These are phyloP conservation scores for Podaxis sp. DNA, from an alignment of 768 basidiomycete genomes.

Conservation along the genomic window DNA sequence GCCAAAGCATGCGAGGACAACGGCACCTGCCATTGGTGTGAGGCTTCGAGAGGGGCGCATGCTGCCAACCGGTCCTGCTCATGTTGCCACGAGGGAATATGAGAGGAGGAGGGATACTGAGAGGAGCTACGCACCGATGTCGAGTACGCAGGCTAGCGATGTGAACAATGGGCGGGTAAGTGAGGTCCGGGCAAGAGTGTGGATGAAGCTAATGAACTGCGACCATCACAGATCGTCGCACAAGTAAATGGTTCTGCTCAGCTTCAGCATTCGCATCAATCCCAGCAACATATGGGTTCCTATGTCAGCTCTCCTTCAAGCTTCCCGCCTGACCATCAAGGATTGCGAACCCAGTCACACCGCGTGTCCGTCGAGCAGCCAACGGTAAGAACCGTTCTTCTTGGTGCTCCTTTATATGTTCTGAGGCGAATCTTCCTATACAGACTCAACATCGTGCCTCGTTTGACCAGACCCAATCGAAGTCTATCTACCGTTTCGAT, in stretches of 20 bases:
- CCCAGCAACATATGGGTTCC: conserved; percentile 1
- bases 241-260: neutral
- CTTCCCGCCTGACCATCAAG: neutral
- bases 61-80: neutral
- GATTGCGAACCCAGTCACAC: neutral
- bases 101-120: neutral
- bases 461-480: conserved; percentile 6
- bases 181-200: neutral
- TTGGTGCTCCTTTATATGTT: neutral
- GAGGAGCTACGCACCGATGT: neutral
- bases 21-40: conserved; percentile 1
- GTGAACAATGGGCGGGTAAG: conserved; percentile 2
- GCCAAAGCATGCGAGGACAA: conserved; percentile 7
- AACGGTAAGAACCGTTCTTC: neutral
- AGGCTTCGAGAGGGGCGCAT: conserved; percentile 8
- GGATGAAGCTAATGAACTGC: neutral
- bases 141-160: neutral
- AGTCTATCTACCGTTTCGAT: conserved; percentile 9
- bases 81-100: neutral
- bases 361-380: neutral
- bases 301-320: neutral
- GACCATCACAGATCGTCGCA: neutral
- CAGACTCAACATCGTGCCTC: conserved; percentile 1
- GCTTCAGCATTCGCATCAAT: neutral
- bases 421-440: neutral